These are phyloP conservation scores for Pontederia paniculata DNA, from an alignment of 176 grass and related monocot species.

Conservation along the genomic window DNA sequence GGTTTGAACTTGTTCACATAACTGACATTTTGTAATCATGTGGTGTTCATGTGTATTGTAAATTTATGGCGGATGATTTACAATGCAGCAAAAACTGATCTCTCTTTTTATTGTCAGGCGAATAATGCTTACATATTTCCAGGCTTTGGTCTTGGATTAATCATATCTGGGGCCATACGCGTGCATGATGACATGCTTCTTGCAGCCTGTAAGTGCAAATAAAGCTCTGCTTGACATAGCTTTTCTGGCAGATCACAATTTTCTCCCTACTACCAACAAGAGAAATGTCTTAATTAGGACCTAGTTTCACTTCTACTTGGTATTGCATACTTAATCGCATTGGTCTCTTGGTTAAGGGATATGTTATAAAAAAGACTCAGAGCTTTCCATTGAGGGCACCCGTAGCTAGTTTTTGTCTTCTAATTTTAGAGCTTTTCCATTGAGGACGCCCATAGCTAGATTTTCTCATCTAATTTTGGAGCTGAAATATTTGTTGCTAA, in stretches of 20 bases:
- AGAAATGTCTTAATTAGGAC: not conserved
- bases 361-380: no score
- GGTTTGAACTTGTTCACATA: constrained; percentile 34
- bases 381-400: no score
- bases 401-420: not conserved
- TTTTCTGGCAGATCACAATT: not conserved
- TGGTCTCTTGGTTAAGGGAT: no score
- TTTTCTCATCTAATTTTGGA: no score
- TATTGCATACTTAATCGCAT: no score
- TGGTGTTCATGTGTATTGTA: no score
- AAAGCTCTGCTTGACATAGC: constrained; percentile 2
- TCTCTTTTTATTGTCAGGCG: constrained; percentile 28
- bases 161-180: constrained; percentile 75
- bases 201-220: constrained; percentile 69
- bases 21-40: no score
- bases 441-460: not conserved
- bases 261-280: not conserved
- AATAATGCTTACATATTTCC: constrained; percentile 99
- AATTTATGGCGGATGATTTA: no score
- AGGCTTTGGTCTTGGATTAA: constrained; percentile 79
- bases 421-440: no score
- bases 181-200: constrained; percentile 97
- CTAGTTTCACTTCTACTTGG: no score
- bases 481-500: not conserved
- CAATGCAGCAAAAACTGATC: not conserved